Percentiles rank a stretch among this genome's conserved stretches.
Evolutionary conservation across 768 basidiomycete genomes (phyloP).

Genomic region (Trametes gibbosa): DNA sequence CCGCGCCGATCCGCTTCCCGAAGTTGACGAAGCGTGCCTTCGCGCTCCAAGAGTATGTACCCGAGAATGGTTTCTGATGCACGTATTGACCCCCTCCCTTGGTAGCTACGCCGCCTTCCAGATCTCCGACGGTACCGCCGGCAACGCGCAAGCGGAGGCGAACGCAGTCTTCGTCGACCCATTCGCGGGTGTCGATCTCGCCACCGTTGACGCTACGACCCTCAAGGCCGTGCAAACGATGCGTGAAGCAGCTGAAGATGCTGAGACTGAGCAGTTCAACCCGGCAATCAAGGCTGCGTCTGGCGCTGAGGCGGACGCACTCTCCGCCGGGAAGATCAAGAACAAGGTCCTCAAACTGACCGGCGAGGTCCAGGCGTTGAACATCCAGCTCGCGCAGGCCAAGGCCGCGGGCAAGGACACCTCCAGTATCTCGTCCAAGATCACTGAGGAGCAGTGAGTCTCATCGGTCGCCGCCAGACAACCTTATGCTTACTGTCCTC

Average conservation of each 20-base stretch:
- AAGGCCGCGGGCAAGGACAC: slow-evolving; percentile 33
- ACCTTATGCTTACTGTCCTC: too few relatives aligned
- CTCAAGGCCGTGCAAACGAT: slow-evolving; percentile 31
- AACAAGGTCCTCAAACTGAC: slow-evolving; percentile 46
- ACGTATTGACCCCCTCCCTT: neutral
- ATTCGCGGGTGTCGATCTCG: slow-evolving; percentile 34
- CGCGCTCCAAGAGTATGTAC: slow-evolving; percentile 8
- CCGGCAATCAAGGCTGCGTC: slow-evolving; percentile 35
- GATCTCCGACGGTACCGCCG: slow-evolving; percentile 38
- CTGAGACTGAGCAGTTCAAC: slow-evolving; percentile 38
- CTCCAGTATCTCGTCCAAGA: slow-evolving; percentile 24
- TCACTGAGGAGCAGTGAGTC: slow-evolving; percentile 30
- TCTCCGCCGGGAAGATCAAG: slow-evolving; percentile 41
- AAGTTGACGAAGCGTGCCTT: slow-evolving; percentile 10
- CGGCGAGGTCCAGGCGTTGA: slow-evolving; percentile 33
- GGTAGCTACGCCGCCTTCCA: slow-evolving; percentile 40
- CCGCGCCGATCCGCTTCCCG: slow-evolving; percentile 8
- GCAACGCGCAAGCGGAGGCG: slow-evolving; percentile 35
- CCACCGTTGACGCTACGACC: slow-evolving; percentile 31
- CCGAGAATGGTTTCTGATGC: too few relatives aligned
- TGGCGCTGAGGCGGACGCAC: slow-evolving; percentile 34
- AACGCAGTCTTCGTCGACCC: slow-evolving; percentile 40
- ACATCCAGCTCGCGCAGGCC: slow-evolving; percentile 39
- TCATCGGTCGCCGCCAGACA: too few relatives aligned
- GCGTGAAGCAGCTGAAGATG: slow-evolving; percentile 38